Conservation (phyloP, 805 yeast species). For the Hanseniaspora nectarophila region DNA sequence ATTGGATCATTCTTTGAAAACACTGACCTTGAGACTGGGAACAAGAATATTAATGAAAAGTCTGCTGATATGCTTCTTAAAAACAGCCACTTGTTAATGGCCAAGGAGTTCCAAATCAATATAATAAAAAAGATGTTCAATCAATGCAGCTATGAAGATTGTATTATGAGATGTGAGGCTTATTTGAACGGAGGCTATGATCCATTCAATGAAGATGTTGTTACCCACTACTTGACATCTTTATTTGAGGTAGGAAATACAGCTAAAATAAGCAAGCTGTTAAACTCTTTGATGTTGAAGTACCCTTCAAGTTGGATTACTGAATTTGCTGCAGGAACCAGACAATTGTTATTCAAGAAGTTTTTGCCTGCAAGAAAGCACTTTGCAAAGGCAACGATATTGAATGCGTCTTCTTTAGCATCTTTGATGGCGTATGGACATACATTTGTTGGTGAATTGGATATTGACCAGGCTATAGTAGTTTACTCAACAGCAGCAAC, state of each 20-base stretch:
- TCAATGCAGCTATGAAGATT: slow-evolving; percentile 68
- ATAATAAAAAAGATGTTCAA: slow-evolving; percentile 59
- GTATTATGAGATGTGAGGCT: slow-evolving; percentile 60
- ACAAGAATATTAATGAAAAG: not conserved
- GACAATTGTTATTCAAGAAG: slow-evolving; percentile 64
- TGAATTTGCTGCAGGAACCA: slow-evolving; percentile 87
- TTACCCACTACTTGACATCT: slow-evolving; percentile 74
- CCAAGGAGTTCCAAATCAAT: slow-evolving; percentile 56
- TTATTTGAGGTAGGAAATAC: slow-evolving; percentile 73
- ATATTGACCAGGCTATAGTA: slow-evolving; percentile 94
- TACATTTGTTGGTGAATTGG: slow-evolving; percentile 96
- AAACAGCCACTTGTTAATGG: slow-evolving; percentile 58
- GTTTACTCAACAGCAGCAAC: slow-evolving; percentile 94
- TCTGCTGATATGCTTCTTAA: slow-evolving; percentile 48
- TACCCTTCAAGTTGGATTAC: slow-evolving; percentile 74
- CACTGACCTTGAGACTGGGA: not conserved
- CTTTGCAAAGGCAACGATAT: slow-evolving; percentile 76
- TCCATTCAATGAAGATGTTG: slow-evolving; percentile 53
- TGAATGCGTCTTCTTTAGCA: slow-evolving; percentile 81
- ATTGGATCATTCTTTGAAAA: slow-evolving; percentile 6
- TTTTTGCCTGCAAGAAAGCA: slow-evolving; percentile 73
- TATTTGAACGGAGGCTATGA: slow-evolving; percentile 39
- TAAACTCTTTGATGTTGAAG: slow-evolving; percentile 76
- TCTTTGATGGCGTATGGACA: slow-evolving; percentile 99
- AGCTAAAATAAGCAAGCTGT: slow-evolving; percentile 63